phyloP scores from a whole-genome alignment of 2,329 filamentous ascomycete species.

The Penicillium sp. region DNA sequence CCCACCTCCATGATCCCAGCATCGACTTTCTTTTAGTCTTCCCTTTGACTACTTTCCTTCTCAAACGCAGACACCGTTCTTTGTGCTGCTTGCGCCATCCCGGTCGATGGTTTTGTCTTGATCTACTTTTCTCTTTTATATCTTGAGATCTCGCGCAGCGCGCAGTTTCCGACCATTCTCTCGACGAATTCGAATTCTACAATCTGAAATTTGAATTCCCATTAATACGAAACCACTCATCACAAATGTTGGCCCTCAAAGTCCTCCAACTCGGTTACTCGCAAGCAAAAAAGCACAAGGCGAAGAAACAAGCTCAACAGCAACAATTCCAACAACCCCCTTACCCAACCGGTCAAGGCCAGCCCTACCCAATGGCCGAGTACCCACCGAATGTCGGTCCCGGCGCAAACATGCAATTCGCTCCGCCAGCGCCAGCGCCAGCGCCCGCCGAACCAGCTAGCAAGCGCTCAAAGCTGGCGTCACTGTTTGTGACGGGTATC shows the following conservation, averaged over 20 bases:
- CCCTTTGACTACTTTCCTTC: conserved; percentile 7
- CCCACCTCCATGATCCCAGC: conserved; percentile 2
- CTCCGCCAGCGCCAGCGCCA: conserved; percentile 7
- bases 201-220: background rate
- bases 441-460: conserved; percentile 3
- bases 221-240: too few relatives aligned
- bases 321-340: conserved; percentile 15
- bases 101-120: conserved; percentile 11
- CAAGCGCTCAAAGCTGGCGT: conserved; percentile 6
- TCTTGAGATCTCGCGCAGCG: background rate
- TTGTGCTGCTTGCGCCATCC: conserved; percentile 10
- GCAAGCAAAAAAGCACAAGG: conserved; percentile 30
- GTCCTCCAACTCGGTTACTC: conserved; percentile 25
- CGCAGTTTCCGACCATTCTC: background rate
- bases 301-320: conserved; percentile 21
- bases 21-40: conserved; percentile 9
- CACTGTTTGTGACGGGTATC: conserved; percentile 41
- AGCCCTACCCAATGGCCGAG: conserved; percentile 17
- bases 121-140: background rate
- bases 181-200: background rate
- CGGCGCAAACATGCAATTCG: conserved; percentile 14
- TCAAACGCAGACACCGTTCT: conserved; percentile 6
- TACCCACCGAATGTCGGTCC: conserved; percentile 18
- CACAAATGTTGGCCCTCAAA: conserved; percentile 24
- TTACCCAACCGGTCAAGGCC: conserved; percentile 12